phyloP scores from a whole-genome alignment of 257 asterid genomes.

The Petunia secreta region DNA sequence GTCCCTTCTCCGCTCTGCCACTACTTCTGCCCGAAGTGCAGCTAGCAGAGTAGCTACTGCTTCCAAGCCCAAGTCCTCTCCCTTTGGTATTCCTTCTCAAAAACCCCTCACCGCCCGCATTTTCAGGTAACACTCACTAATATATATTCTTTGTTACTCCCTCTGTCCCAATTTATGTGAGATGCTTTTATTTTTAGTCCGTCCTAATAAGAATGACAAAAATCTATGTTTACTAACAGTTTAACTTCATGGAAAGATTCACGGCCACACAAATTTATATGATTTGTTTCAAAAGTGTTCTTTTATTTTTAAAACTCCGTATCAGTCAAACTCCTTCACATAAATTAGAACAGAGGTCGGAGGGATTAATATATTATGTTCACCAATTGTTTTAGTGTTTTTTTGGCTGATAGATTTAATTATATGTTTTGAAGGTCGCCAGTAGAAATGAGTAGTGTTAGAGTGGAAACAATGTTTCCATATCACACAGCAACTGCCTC shows the following conservation, averaged over 20 bases:
- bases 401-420: conserved; percentile 12
- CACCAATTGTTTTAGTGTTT: not conserved
- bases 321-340: too few species aligned
- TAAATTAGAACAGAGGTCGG: too few species aligned
- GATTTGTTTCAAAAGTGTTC: too few species aligned
- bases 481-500: conserved; percentile 37
- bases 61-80: conserved; percentile 24
- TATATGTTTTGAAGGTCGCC: conserved; percentile 31
- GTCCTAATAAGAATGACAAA: too few species aligned
- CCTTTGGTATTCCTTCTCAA: conserved; percentile 30
- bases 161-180: too few species aligned
- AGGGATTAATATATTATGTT: not conserved
- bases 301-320: too few species aligned
- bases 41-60: conserved; percentile 25
- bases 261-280: too few species aligned
- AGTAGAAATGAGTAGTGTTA: conserved; percentile 33
- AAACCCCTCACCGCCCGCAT: conserved; percentile 29
- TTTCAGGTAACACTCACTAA: conserved; percentile 26
- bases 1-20: conserved; percentile 33
- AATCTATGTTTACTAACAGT: not conserved
- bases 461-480: conserved; percentile 35
- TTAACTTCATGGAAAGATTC: too few species aligned
- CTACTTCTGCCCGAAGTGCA: conserved; percentile 29
- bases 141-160: too few species aligned
- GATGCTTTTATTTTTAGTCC: too few species aligned